These are phyloP conservation scores for Nicotiana tomentosiformis DNA, from an alignment of 257 asterid species.

Conservation along the genomic window DNA sequence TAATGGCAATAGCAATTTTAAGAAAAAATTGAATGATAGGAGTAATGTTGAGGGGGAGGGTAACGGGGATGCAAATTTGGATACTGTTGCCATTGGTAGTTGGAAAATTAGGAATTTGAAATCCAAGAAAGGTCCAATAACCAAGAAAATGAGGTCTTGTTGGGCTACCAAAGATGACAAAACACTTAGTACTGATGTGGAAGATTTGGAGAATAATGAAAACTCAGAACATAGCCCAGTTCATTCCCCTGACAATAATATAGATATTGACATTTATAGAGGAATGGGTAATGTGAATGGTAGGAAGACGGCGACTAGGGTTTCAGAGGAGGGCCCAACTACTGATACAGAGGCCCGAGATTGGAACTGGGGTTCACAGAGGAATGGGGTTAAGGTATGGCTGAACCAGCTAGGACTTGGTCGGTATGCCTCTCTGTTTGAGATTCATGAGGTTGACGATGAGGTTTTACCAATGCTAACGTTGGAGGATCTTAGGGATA, in stretches of 20 bases:
- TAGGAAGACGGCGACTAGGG: slow-evolving; percentile 11
- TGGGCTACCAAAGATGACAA: neutral
- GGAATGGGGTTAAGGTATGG: slow-evolving; percentile 15
- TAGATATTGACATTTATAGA: neutral
- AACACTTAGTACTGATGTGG: neutral
- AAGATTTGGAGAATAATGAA: slow-evolving; percentile 7
- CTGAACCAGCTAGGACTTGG: slow-evolving; percentile 13
- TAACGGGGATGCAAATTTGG: neutral
- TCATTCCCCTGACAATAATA: neutral
- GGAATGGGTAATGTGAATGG: neutral
- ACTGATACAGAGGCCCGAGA: slow-evolving; percentile 1
- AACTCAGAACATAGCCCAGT: slow-evolving; percentile 9
- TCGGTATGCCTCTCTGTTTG: slow-evolving; percentile 7
- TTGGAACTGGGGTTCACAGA: neutral
- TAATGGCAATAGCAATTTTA: neutral
- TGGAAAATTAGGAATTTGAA: slow-evolving; percentile 14
- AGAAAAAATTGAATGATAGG: neutral
- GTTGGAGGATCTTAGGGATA: slow-evolving; percentile 86
- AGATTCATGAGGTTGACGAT: slow-evolving; percentile 61
- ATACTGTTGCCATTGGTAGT: slow-evolving; percentile 9
- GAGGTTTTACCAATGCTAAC: slow-evolving; percentile 79
- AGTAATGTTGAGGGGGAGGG: slow-evolving; percentile 8
- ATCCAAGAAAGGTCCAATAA: neutral
- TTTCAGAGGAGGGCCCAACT: slow-evolving; percentile 12
- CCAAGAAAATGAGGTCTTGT: slow-evolving; percentile 9